Base-by-base conservation (phyloP, 306 rosid genomes). In the Vigna radiata region DNA sequence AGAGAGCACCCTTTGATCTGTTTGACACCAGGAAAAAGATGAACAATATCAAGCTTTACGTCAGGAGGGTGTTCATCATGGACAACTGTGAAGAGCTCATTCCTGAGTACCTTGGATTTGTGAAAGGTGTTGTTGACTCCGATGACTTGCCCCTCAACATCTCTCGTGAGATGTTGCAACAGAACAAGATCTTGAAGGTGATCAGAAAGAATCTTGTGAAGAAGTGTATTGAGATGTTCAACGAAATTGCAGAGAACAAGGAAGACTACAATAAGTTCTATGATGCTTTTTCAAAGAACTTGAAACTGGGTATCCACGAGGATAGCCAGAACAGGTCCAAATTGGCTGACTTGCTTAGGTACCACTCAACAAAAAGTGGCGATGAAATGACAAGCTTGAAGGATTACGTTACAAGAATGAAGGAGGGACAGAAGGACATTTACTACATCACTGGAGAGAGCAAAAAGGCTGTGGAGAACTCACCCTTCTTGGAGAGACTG, bases 221-320 rank as follows among this genome's bases (percentile, higher is more conserved):
- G 85, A 90, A 90, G 33, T 90, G 96, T 67, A 90, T 90, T 43
- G 96, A 90, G 81, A 90, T 90, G 92, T 90, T 88, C 87, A 90
- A 85, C 37, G 90, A 90, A 78, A 90, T 90, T 27, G 85, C 92
- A 0, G 96, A 90, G 87, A 90, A 90, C 81, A 90, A 86, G 31
- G 96, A 90, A 15, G 92, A 90, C 1, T 86, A 88, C 79, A 69
- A 79, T 68, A 90, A 88, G 60, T 90, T 88, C 69, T 90, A 90
- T 21, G 96, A 90, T 6, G 55, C 92, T 13, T 90, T 90, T 80
- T 88, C 96, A 0, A 90, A 90, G 88, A 90, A 90, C 55, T 47
- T 90, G 85, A 90, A 90, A 66, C 36, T 90, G 82, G 92, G 96
- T 0, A 86, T 90, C 31, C 92, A 88, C 0, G 96, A 90, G 33